Base-by-base conservation (phyloP, 176 grass and related monocot genomes). In the Saccharum officinarum region DNA sequence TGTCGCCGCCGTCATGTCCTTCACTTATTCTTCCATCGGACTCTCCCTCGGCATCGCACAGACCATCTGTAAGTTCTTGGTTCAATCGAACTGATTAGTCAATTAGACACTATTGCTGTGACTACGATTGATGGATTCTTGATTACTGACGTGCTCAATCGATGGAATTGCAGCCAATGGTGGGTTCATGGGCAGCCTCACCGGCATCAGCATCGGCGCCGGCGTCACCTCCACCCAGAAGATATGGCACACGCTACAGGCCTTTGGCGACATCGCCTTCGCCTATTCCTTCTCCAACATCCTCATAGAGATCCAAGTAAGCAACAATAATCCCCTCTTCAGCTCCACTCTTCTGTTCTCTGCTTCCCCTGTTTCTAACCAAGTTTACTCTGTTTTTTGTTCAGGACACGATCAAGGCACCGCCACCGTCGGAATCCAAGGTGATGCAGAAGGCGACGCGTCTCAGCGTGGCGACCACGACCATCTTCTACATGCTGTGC, bases 401-500 rank as follows among this genome's bases (percentile, higher is more conserved):
- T 10, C 57, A 92, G 86, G 86, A 92, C 79, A 92, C 90, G 0
- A 80, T 92, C 67, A 92, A 62, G 68, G 78, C 90, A 0, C 90
- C 86, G 13, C 90, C 90, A 10, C 90, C 90, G 6, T 86, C 86
- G 14, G 90, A 92, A 74, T 63, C 86, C 17, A 80, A 70, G 83
- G 90, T 92, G 79, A 92, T 92, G 90, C 74, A 86, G 86, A 86
- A 79, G 83, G 90, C 90, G 0, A 70, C 90, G 16, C 1, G 71
- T 0, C n/a, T 89, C 3, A 89, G 90, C 86, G 75, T 88, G 1
- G 57, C 46, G 1, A 80, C 84, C 0, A 89, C 86, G 0, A 88
- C 90, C 3, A 5, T 86, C 44, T 92, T 92, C 83, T 89, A 92
- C 86, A 88, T 86, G 79, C 69, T 89, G 4, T 92, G 90, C 75